Evolutionary conservation across 495 filamentous ascomycete genomes (phyloP), one percentile per base, ranked within the genome.

Genomic region (Corynascus novoguineensis): DNA sequence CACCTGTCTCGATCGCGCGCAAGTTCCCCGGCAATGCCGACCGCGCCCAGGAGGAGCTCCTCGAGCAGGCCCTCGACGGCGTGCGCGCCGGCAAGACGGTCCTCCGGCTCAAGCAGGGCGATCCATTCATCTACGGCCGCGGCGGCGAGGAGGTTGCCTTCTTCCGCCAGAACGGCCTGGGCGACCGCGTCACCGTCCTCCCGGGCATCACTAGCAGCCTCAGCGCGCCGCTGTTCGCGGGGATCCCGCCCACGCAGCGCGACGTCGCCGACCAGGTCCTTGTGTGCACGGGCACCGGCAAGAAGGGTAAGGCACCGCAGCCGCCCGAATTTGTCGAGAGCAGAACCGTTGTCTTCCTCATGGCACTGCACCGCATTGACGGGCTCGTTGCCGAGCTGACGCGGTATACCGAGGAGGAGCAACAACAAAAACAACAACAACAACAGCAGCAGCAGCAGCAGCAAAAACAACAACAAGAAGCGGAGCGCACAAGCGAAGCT

Each of bases 21-120:
- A 98, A 98, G 71, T 98, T 97, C 68, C 93, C 93, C 10, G 93
- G 93, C 12, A 97, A 97, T 62, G 93, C 93, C 34, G 93, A 98
- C 60, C 83, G 82, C 35, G 93, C 93, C 0, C 95, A 98, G 68
- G 85, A 88, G 58, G 93, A 98, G 69, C 83, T 98, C 15, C 81
- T 96, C n/a, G 74, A 80, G 32, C 77, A 90, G 64, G 93, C 89
- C 0, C 75, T 96, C 15, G 81, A 80, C 14, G 88, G 83, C 11
- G 74, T 92, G 21, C 75, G 80, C 34, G 78, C 78, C 4, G 95
- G 95, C 14, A 78, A 86, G 60, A 87, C 82, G 1, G 93, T 97
- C 0, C 78, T 98, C 22, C 80, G 93, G 6, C 75, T 98, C 24
- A 98, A 98, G 73, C 93, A 98, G 66, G 93, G 93, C 19, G 93